Percentiles rank a stretch among this genome's conserved stretches.
Evolutionary conservation across 2,329 filamentous ascomycete species (phyloP).

Genomic region (Exophiala oligosperma): DNA sequence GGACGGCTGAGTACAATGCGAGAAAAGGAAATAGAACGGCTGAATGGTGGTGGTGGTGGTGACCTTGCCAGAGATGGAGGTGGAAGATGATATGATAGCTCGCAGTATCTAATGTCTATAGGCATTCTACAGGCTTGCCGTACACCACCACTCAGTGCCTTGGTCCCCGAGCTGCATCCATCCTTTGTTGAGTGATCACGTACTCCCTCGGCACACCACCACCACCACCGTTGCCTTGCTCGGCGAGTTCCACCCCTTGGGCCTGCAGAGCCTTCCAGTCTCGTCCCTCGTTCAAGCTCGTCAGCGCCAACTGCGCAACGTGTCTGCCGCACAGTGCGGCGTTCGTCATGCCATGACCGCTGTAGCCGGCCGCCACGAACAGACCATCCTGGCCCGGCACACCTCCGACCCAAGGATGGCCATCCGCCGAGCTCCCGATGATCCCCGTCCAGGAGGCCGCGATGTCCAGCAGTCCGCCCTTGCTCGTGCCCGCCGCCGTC

Average conservation of each 20-base stretch:
- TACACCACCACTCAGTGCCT: no score
- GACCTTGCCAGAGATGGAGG: no score
- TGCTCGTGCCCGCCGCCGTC: background rate
- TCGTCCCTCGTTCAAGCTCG: background rate
- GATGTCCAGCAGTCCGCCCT: conserved; percentile 10
- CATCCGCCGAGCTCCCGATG: conserved; percentile 54
- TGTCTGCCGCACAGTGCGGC: conserved; percentile 25
- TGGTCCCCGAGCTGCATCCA: background rate
- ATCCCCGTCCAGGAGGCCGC: conserved; percentile 47
- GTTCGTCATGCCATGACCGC: conserved; percentile 66
- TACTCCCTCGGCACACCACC: conserved; percentile 5
- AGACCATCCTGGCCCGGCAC: conserved; percentile 48
- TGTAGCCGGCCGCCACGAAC: conserved; percentile 62
- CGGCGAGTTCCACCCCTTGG: background rate
- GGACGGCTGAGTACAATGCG: conserved; percentile 9
- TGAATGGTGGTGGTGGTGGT: no score
- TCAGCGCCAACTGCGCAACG: conserved; percentile 19
- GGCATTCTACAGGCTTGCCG: no score
- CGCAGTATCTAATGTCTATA: no score
- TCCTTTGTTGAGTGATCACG: conserved; percentile 12
- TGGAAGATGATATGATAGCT: no score
- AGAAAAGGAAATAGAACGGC: no score
- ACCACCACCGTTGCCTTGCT: background rate
- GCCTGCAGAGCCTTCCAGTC: conserved; percentile 2
- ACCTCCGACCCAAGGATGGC: conserved; percentile 54